These are phyloP conservation scores for Hirsutella minnesotensis DNA, from an alignment of 2,329 filamentous ascomycete species.

Conservation along the genomic window DNA sequence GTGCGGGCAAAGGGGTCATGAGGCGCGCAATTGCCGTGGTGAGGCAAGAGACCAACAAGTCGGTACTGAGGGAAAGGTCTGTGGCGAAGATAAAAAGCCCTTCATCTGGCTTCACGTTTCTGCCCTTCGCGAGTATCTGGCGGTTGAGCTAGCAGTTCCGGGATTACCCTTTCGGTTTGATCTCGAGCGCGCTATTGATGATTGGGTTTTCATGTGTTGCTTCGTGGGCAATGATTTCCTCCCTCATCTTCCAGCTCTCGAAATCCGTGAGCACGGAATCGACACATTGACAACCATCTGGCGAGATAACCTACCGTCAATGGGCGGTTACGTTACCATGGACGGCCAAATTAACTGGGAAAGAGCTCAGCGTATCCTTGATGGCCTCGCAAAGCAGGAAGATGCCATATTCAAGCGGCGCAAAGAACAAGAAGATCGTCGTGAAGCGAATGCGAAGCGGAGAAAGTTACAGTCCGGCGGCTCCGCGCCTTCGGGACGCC, in stretches of 20 bases:
- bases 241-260: slow-evolving; percentile 90
- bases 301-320: slow-evolving; percentile 79
- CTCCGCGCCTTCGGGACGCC: slow-evolving; percentile 16
- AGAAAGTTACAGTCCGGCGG: slow-evolving; percentile 58
- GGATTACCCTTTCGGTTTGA: slow-evolving; percentile 81
- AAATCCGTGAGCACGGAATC: slow-evolving; percentile 94
- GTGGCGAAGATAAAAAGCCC: slow-evolving; percentile 62
- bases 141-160: slow-evolving; percentile 75
- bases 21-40: slow-evolving; percentile 74
- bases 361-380: slow-evolving; percentile 76
- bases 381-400: slow-evolving; percentile 83
- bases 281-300: slow-evolving; percentile 95
- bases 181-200: slow-evolving; percentile 85
- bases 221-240: slow-evolving; percentile 98
- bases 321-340: slow-evolving; percentile 94
- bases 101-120: slow-evolving; percentile 98
- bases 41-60: slow-evolving; percentile 65
- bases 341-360: slow-evolving; percentile 85
- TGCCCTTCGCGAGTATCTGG: slow-evolving; percentile 83
- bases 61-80: slow-evolving; percentile 73
- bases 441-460: slow-evolving; percentile 67
- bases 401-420: slow-evolving; percentile 84
- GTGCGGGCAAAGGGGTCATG: slow-evolving; percentile 87
- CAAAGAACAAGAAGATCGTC: slow-evolving; percentile 74
- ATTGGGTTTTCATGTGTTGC: slow-evolving; percentile 99